These are phyloP conservation scores for Alternaria sp. DNA, from an alignment of 2,329 filamentous ascomycete genomes.

Conservation along the genomic window DNA sequence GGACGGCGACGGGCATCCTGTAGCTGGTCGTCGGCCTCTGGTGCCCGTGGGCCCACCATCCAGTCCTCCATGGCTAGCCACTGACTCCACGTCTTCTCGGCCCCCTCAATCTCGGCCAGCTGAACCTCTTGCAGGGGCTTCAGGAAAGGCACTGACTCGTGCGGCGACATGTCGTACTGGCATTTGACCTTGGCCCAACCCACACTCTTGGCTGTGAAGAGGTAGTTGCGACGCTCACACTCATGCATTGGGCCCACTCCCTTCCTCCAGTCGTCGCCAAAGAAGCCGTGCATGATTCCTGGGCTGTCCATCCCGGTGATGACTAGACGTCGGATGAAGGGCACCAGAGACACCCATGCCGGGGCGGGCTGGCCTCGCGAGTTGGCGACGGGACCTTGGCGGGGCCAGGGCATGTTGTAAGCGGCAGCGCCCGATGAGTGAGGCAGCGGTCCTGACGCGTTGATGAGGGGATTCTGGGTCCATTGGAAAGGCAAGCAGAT, in stretches of 20 bases:
- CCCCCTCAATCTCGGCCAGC: slow-evolving; percentile 80
- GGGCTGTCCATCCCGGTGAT: slow-evolving; percentile 90
- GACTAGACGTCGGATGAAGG: slow-evolving; percentile 88
- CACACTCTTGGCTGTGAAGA: slow-evolving; percentile 93
- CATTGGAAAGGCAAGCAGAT: slow-evolving; percentile 89
- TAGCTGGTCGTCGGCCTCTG: slow-evolving; percentile 52
- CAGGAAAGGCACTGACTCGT: slow-evolving; percentile 87
- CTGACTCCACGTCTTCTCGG: slow-evolving; percentile 88
- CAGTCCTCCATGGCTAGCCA: slow-evolving; percentile 98
- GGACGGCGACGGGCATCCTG: slow-evolving; percentile 34
- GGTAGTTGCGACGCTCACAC: slow-evolving; percentile 88
- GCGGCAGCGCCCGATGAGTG: slow-evolving; percentile 44
- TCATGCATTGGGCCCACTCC: slow-evolving; percentile 87
- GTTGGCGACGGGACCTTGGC: slow-evolving; percentile 51
- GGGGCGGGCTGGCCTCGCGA: slow-evolving; percentile 50
- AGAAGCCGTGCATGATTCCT: slow-evolving; percentile 90
- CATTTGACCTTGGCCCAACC: slow-evolving; percentile 89
- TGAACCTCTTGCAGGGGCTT: slow-evolving; percentile 79
- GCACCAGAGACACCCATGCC: slow-evolving; percentile 73
- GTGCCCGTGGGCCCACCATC: slow-evolving; percentile 89
- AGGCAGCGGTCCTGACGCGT: slow-evolving; percentile 46
- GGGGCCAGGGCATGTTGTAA: slow-evolving; percentile 54
- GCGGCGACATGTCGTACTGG: slow-evolving; percentile 84
- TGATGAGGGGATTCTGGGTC: slow-evolving; percentile 59
- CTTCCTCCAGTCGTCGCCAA: slow-evolving; percentile 87